phyloP scores from a whole-genome alignment of 2,329 filamentous ascomycete genomes.

The Pseudogymnoascus verrucosus region DNA sequence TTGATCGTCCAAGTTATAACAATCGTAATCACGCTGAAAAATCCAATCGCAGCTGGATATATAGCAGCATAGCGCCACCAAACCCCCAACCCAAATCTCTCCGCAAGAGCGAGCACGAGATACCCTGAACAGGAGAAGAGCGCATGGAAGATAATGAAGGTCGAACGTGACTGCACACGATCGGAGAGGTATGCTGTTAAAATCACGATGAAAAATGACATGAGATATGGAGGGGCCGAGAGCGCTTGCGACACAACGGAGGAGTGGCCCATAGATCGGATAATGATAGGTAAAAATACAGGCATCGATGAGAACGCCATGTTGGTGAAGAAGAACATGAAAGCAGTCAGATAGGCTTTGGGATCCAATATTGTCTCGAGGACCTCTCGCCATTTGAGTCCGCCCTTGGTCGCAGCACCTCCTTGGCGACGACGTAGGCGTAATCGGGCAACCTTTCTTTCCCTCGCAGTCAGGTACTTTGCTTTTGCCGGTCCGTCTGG shows the following conservation, averaged over 20 bases:
- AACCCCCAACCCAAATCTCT: slow-evolving; percentile 36
- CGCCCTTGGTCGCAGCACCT: slow-evolving; percentile 16
- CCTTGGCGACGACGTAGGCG: slow-evolving; percentile 45
- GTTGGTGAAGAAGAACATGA: slow-evolving; percentile 83
- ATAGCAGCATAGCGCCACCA: slow-evolving; percentile 62
- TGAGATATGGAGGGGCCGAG: slow-evolving; percentile 71
- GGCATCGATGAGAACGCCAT: slow-evolving; percentile 83
- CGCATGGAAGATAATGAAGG: slow-evolving; percentile 62
- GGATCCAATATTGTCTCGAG: slow-evolving; percentile 54
- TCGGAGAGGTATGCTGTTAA: slow-evolving; percentile 68
- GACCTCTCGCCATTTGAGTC: slow-evolving; percentile 49
- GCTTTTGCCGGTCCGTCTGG: slow-evolving; percentile 68
- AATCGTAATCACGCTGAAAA: slow-evolving; percentile 76
- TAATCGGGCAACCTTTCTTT: slow-evolving; percentile 62
- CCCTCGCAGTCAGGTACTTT: slow-evolving; percentile 51
- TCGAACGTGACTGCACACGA: slow-evolving; percentile 50
- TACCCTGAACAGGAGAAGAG: slow-evolving; percentile 56
- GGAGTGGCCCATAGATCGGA: slow-evolving; percentile 67
- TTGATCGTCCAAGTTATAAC: slow-evolving; percentile 86
- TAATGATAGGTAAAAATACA: slow-evolving; percentile 77
- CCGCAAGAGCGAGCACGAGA: slow-evolving; percentile 51
- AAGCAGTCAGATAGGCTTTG: slow-evolving; percentile 64
- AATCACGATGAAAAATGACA: slow-evolving; percentile 65
- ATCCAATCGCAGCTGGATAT: slow-evolving; percentile 70
- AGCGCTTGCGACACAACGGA: slow-evolving; percentile 64